These are phyloP conservation scores for Pythium phragmiticola DNA, from an alignment of 352 stramenopile species.

Conservation along the genomic window DNA sequence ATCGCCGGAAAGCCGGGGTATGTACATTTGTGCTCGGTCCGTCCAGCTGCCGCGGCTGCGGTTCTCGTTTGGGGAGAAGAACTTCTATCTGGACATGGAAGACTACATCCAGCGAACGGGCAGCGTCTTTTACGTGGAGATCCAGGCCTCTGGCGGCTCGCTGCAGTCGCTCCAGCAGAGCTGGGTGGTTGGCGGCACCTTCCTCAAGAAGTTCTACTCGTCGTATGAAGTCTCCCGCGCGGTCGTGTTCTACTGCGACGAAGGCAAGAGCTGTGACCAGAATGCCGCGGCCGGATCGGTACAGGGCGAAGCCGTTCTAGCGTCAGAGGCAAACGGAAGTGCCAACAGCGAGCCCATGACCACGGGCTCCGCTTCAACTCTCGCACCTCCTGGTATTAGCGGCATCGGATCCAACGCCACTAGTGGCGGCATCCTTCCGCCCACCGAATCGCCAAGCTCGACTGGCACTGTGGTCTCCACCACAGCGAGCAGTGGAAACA, in stretches of 20 bases:
- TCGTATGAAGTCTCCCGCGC: slow-evolving; percentile 61
- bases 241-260: slow-evolving; percentile 67
- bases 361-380: too few relatives aligned
- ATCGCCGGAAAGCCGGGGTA: slow-evolving; percentile 26
- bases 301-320: background rate
- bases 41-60: slow-evolving; percentile 46
- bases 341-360: too few relatives aligned
- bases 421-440: background rate
- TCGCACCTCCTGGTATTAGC: too few relatives aligned
- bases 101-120: slow-evolving; percentile 43
- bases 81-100: slow-evolving; percentile 57
- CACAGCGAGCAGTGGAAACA: background rate
- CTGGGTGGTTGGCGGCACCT: slow-evolving; percentile 80
- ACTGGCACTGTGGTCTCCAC: background rate
- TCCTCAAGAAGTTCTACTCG: slow-evolving; percentile 75
- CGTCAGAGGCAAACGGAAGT: background rate
- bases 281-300: slow-evolving; percentile 2
- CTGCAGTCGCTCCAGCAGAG: slow-evolving; percentile 34
- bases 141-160: slow-evolving; percentile 22
- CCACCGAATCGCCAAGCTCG: background rate
- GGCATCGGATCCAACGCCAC: background rate
- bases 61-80: slow-evolving; percentile 55
- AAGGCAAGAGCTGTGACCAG: slow-evolving; percentile 32
- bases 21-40: slow-evolving; percentile 59
- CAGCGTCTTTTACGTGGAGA: slow-evolving; percentile 23